Evolutionary conservation across 75 land plant species (phyloP).

Genomic region (Picea glauca): DNA sequence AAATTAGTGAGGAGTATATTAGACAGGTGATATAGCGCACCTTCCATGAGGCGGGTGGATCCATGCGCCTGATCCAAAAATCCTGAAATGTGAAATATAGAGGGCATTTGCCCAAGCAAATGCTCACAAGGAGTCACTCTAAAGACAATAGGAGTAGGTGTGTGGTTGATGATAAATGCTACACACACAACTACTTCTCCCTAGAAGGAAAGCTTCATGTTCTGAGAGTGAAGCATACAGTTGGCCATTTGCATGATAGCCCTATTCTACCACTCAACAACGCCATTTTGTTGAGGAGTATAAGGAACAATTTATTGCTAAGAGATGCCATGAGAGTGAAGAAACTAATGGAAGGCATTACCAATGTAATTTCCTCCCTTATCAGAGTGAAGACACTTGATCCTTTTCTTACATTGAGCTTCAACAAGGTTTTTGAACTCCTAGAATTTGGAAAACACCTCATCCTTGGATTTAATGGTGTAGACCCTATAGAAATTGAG

Average conservation of each 20-base stretch:
- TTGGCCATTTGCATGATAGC: background rate
- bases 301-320: background rate
- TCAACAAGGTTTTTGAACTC: background rate
- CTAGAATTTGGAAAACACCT: background rate
- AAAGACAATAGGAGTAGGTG: background rate
- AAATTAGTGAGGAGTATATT: too few relatives aligned
- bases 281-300: background rate
- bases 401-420: background rate
- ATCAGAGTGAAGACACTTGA: background rate
- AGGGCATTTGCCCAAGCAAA: too few relatives aligned
- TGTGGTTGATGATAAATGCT: background rate
- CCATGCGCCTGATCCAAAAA: too few relatives aligned
- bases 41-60: too few relatives aligned
- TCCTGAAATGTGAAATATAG: too few relatives aligned
- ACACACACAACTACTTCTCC: background rate
- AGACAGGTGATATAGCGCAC: too few relatives aligned
- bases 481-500: background rate
- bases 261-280: background rate
- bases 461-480: background rate
- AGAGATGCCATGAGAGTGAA: background rate
- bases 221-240: background rate
- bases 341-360: background rate
- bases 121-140: background rate
- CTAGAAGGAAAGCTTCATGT: background rate
- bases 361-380: background rate